phyloP scores from a whole-genome alignment of 306 rosid species.

The Cucumis cinereus region DNA sequence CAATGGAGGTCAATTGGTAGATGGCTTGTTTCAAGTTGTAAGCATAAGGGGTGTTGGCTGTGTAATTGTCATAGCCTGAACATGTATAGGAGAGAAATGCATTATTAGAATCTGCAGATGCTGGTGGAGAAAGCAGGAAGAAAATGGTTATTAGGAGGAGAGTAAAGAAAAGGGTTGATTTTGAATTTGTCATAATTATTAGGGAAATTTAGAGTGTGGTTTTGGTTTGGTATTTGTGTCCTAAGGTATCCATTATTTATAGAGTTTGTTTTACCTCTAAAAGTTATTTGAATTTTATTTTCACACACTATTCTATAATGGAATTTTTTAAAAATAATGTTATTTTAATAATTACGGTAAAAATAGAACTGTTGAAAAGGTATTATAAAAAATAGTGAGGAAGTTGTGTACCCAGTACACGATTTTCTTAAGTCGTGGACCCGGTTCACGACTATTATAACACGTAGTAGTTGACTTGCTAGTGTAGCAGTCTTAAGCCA shows the following conservation, averaged over 20 bases:
- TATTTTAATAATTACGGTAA: no score
- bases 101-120: neutral
- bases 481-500: no score
- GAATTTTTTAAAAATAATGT: no score
- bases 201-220: neutral
- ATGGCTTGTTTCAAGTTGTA: conserved; percentile 14
- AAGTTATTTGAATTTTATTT: neutral
- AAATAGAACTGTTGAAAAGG: no score
- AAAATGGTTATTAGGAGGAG: neutral
- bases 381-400: no score
- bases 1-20: neutral
- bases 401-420: no score
- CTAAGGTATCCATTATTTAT: neutral
- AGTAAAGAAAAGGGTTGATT: neutral
- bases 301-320: no score
- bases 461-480: no score
- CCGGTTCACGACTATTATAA: no score
- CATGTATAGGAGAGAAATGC: conserved; percentile 35
- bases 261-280: neutral
- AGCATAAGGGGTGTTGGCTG: conserved; percentile 18
- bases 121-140: neutral
- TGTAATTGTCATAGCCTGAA: conserved; percentile 26
- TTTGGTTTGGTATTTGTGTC: neutral
- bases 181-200: neutral
- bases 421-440: no score